Conservation (phyloP, 805 yeast species). For the Yamadazyma takamatsuzukensis region DNA sequence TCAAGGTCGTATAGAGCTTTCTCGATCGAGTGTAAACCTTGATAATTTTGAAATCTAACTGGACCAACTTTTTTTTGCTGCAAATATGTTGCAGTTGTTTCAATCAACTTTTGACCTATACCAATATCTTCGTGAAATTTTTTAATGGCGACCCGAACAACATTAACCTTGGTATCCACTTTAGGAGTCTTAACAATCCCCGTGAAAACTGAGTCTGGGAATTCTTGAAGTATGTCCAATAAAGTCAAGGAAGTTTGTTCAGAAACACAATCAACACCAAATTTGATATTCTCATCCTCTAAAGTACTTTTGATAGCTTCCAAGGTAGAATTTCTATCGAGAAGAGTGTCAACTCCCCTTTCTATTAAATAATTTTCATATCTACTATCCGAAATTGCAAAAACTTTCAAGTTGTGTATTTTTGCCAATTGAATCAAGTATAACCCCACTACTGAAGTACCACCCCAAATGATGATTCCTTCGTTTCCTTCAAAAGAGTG, state of each 20-base stretch:
- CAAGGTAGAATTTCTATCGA: slow-evolving; percentile 29
- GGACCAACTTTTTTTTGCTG: slow-evolving; percentile 24
- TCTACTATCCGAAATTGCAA: slow-evolving; percentile 21
- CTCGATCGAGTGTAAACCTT: slow-evolving; percentile 30
- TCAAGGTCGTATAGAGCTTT: slow-evolving; percentile 38
- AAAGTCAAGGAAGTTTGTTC: slow-evolving; percentile 34
- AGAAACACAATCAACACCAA: slow-evolving; percentile 44
- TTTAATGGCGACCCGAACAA: slow-evolving; percentile 35
- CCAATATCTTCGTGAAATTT: slow-evolving; percentile 41
- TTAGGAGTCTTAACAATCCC: slow-evolving; percentile 38
- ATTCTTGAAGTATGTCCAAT: slow-evolving; percentile 20
- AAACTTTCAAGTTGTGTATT: slow-evolving; percentile 34
- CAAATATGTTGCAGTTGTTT: slow-evolving; percentile 28
- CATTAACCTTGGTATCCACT: slow-evolving; percentile 19
- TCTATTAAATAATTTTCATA: slow-evolving; percentile 17
- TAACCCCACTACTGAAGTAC: slow-evolving; percentile 45
- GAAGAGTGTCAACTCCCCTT: slow-evolving; percentile 27
- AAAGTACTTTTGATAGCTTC: slow-evolving; percentile 14
- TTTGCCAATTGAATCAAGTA: slow-evolving; percentile 41
- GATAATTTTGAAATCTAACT: slow-evolving; percentile 28
- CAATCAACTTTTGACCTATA: slow-evolving; percentile 33
- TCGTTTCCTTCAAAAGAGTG: too few relatives aligned
- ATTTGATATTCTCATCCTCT: slow-evolving; percentile 22
- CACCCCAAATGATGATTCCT: slow-evolving; percentile 44
- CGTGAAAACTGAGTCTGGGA: slow-evolving; percentile 21